Percentiles rank a stretch among this genome's conserved stretches.
These are phyloP conservation scores for Schizosaccharomyces japonicus DNA, from an alignment of 805 yeast species.

Conservation along the genomic window DNA sequence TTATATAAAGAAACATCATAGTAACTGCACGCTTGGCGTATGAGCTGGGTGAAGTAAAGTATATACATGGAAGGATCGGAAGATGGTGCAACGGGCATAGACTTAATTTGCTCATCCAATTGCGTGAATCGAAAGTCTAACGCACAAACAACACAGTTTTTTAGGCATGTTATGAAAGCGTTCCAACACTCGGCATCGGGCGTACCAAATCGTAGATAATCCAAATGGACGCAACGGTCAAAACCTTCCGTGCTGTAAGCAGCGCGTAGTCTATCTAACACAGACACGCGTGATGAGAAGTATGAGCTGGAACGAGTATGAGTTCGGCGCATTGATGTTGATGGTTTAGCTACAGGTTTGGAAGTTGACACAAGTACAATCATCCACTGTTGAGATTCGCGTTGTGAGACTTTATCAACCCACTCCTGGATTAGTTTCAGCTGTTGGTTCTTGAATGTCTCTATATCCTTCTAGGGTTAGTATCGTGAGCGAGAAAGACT, in stretches of 20 bases:
- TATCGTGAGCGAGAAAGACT: background rate
- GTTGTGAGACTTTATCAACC: background rate
- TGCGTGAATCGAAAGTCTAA: background rate
- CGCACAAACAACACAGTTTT: background rate
- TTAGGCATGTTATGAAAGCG: background rate
- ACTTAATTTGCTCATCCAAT: background rate
- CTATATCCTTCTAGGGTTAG: background rate
- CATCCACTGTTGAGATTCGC: background rate
- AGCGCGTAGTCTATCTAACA: background rate
- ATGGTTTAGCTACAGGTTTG: background rate
- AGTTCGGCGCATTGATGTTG: background rate
- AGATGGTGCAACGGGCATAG: background rate
- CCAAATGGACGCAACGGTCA: background rate
- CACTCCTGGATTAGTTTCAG: background rate
- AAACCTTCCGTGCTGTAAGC: background rate
- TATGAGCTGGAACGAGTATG: slow-evolving; percentile 1
- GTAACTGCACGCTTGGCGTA: background rate
- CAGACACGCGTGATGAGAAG: background rate
- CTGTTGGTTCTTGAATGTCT: background rate
- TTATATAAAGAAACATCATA: background rate
- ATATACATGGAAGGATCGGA: background rate
- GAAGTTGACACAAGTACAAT: background rate
- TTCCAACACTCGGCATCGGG: slow-evolving; percentile 3
- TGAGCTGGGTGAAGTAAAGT: background rate
- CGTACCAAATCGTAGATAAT: slow-evolving; percentile 1